phyloP scores from a whole-genome alignment of 139 green algal genomes.

The Penium margaritaceum region DNA sequence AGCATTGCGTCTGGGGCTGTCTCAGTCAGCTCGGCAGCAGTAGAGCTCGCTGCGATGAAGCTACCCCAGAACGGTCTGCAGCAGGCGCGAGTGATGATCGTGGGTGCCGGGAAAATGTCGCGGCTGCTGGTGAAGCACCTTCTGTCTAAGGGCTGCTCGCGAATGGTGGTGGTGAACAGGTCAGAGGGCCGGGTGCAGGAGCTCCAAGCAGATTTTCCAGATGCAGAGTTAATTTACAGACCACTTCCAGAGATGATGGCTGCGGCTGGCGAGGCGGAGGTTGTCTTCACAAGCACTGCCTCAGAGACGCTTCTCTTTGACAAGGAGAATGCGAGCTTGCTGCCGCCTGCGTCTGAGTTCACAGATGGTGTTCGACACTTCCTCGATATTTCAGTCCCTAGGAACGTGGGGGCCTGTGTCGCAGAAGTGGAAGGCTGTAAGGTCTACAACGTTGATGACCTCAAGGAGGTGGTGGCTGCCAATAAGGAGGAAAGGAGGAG shows the following conservation, averaged over 20 bases:
- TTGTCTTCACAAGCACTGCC: conserved; percentile 84
- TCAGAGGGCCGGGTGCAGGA: conserved; percentile 74
- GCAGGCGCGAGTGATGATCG: conserved; percentile 79
- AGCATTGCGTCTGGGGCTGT: conserved; percentile 85
- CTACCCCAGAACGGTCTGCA: conserved; percentile 75
- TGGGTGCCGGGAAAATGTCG: conserved; percentile 97
- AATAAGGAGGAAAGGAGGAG: conserved; percentile 82
- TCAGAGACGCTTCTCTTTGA: conserved; percentile 45
- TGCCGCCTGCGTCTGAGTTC: conserved; percentile 53
- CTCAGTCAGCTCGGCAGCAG: conserved; percentile 87
- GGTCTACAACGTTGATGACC: conserved; percentile 98
- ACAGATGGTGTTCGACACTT: conserved; percentile 84
- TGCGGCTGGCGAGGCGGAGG: conserved; percentile 66
- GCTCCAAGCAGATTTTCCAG: conserved; percentile 87
- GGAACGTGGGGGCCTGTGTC: conserved; percentile 84
- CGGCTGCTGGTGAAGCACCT: conserved; percentile 96
- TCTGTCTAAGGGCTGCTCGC: conserved; percentile 82
- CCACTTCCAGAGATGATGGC: conserved; percentile 87
- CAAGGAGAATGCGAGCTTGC: conserved; percentile 47
- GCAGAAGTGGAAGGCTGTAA: conserved; percentile 57
- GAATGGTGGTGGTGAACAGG: conserved; percentile 87
- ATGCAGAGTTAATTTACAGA: conserved; percentile 84
- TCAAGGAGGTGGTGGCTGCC: conserved; percentile 91
- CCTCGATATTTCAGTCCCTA: conserved; percentile 93
- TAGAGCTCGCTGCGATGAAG: conserved; percentile 94